Percentiles rank a stretch among this genome's conserved stretches.
phyloP scores from a whole-genome alignment of 1,284 basidiomycete species.

The Xanthoconium separans region DNA sequence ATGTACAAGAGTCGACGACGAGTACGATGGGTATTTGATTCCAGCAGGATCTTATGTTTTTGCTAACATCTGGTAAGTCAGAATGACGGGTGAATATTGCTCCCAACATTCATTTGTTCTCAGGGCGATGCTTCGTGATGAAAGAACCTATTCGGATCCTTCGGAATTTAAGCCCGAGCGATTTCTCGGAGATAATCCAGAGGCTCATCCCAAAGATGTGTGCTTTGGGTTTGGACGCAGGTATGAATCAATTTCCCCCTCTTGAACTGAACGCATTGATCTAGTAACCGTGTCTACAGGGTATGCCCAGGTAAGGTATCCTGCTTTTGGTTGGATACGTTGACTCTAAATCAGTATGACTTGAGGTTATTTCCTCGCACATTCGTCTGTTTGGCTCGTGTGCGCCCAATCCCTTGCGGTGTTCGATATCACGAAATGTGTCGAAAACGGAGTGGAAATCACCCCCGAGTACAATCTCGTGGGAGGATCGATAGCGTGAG shows the following conservation, averaged over 20 bases:
- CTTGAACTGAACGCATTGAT: neutral
- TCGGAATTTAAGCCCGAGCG: neutral
- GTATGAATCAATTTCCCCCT: no score
- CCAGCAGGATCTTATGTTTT: no score
- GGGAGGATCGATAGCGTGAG: conserved; percentile 13
- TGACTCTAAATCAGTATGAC: neutral
- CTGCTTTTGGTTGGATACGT: no score
- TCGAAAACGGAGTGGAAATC: conserved; percentile 21
- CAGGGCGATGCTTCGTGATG: no score
- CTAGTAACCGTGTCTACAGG: neutral
- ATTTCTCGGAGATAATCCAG: conserved; percentile 23
- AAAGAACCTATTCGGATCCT: conserved; percentile 3
- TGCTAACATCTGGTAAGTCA: no score
- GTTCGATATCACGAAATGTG: conserved; percentile 22
- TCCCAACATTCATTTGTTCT: conserved; percentile 5
- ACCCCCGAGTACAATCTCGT: conserved; percentile 14
- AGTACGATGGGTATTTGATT: no score
- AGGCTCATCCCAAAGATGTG: conserved; percentile 45
- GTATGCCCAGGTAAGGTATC: conserved; percentile 14
- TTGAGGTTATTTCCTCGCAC: conserved; percentile 19
- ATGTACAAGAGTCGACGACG: no score
- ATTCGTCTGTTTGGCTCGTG: conserved; percentile 17
- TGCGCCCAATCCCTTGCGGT: conserved; percentile 18
- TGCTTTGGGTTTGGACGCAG: no score
- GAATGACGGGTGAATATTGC: no score